Evolutionary conservation across 257 asterid genomes (phyloP).

Genomic region (Solanum boliviense): DNA sequence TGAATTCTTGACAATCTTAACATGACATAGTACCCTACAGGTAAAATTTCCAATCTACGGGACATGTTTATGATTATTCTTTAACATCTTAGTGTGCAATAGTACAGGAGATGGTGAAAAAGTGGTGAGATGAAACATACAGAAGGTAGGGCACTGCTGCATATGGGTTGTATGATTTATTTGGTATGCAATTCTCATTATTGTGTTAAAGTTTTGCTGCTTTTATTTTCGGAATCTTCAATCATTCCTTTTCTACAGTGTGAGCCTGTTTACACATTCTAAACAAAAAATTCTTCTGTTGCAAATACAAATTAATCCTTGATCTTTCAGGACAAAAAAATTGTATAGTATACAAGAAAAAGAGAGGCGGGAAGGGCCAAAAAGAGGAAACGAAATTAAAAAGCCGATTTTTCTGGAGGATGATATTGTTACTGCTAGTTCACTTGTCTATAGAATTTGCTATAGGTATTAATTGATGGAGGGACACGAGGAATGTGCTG

Average conservation of each 20-base stretch:
- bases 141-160: conserved; percentile 34
- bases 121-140: conserved; percentile 14
- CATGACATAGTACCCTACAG: conserved; percentile 1
- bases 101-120: conserved; percentile 34
- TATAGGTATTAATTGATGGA: conserved; percentile 10
- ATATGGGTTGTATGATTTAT: conserved; percentile 37
- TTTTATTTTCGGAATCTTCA: conserved; percentile 24
- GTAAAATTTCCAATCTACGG: conserved; percentile 20
- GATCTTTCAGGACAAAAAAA: not conserved
- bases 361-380: not conserved
- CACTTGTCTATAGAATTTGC: not conserved
- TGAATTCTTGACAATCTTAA: not conserved
- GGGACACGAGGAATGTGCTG: conserved; percentile 9
- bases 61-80: conserved; percentile 30
- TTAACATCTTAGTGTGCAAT: conserved; percentile 21
- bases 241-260: conserved; percentile 31
- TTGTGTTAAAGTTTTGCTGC: conserved; percentile 25
- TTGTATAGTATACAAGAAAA: not conserved
- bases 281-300: not conserved
- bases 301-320: not conserved
- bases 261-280: conserved; percentile 3
- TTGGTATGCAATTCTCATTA: conserved; percentile 26
- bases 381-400: not conserved
- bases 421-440: not conserved
- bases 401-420: not conserved